phyloP scores from a whole-genome alignment of 768 basidiomycete genomes.

The Mycena latifolia region DNA sequence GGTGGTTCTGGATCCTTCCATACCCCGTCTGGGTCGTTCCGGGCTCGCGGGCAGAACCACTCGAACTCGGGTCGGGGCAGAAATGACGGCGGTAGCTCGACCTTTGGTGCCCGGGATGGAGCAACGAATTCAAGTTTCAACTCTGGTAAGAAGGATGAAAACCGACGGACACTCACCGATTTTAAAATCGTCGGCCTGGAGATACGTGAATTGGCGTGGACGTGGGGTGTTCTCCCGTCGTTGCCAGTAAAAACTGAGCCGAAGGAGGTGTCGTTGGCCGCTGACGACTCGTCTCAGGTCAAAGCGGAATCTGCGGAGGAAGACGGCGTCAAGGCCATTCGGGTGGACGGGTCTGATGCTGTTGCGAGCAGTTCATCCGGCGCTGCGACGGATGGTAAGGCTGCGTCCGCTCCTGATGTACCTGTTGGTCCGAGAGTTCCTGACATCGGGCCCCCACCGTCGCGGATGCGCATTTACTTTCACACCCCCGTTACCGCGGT shows the following conservation, averaged over 20 bases:
- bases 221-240: constrained; percentile 78
- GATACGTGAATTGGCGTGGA: constrained; percentile 87
- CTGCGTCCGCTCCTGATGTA: constrained; percentile 42
- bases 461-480: constrained; percentile 92
- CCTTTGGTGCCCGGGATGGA: constrained; percentile 65
- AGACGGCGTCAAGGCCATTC: constrained; percentile 36
- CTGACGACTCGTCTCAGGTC: constrained; percentile 47
- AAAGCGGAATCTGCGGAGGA: constrained; percentile 52
- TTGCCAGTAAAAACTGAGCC: constrained; percentile 49
- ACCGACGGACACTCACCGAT: constrained; percentile 93
- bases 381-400: constrained; percentile 43
- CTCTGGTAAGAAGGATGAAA: constrained; percentile 87
- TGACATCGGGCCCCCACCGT: constrained; percentile 63
- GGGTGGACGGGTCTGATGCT: constrained; percentile 39
- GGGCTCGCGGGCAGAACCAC: constrained; percentile 75
- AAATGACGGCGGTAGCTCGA: constrained; percentile 50
- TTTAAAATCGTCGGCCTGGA: constrained; percentile 96
- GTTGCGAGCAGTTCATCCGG: constrained; percentile 34
- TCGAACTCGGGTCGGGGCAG: constrained; percentile 48
- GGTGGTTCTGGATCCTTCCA: constrained; percentile 52
- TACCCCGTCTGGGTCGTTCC: constrained; percentile 61
- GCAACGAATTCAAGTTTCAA: constrained; percentile 57
- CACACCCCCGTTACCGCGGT: constrained; percentile 89
- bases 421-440: constrained; percentile 43
- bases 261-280: constrained; percentile 48